phyloP scores from a whole-genome alignment of 2,329 filamentous ascomycete genomes.

The Uncinocarpus reesii region DNA sequence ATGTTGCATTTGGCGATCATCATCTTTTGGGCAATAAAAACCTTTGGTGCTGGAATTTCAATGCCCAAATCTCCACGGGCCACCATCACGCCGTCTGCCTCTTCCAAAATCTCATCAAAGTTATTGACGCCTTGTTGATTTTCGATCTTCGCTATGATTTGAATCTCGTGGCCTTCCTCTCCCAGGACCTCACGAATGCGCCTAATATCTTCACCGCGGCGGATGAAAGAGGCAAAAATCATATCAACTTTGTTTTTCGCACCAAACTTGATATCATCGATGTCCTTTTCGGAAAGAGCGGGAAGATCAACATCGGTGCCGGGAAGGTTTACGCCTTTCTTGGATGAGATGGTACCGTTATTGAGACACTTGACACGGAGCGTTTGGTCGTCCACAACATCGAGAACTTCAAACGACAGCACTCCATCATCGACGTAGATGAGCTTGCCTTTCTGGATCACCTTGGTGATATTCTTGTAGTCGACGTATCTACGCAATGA shows the following conservation, averaged over 20 bases:
- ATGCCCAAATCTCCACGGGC: slow-evolving; percentile 97
- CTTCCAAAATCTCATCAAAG: slow-evolving; percentile 90
- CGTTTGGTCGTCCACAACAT: slow-evolving; percentile 79
- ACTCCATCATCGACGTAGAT: slow-evolving; percentile 99
- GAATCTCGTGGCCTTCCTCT: slow-evolving; percentile 85
- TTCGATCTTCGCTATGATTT: slow-evolving; percentile 99
- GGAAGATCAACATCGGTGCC: slow-evolving; percentile 98
- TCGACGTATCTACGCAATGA: slow-evolving; percentile 64
- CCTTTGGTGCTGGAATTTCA: slow-evolving; percentile 95
- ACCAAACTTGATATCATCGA: slow-evolving; percentile 84
- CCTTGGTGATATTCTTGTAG: slow-evolving; percentile 99
- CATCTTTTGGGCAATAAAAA: slow-evolving; percentile 99
- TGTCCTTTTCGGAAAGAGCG: slow-evolving; percentile 95
- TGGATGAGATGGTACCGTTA: slow-evolving; percentile 97
- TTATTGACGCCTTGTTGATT: slow-evolving; percentile 99
- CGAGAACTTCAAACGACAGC: slow-evolving; percentile 85
- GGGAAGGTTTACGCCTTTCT: slow-evolving; percentile 98
- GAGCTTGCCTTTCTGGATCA: slow-evolving; percentile 78
- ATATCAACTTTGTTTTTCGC: slow-evolving; percentile 99
- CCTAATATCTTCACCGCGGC: slow-evolving; percentile 81
- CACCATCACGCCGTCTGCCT: slow-evolving; percentile 99
- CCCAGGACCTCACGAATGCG: slow-evolving; percentile 88
- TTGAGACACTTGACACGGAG: slow-evolving; percentile 80
- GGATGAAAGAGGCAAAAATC: slow-evolving; percentile 98
- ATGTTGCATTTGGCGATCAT: slow-evolving; percentile 99